Conservation (phyloP, 768 basidiomycete genomes). For the Leucosporidium creatinivorum region DNA sequence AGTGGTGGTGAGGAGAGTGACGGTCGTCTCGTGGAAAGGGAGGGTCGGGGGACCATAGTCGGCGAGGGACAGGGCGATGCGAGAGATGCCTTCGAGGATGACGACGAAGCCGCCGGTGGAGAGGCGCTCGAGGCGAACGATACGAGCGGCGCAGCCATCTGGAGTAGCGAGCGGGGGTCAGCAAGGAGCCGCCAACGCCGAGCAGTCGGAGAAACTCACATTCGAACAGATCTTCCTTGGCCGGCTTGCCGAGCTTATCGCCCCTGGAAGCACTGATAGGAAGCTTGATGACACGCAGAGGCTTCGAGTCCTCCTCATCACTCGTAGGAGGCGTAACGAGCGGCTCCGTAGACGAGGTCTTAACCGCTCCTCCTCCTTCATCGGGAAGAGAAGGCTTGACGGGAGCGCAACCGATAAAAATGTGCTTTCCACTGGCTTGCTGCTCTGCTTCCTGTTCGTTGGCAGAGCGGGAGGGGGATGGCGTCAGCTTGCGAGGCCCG, state of each 20-base stretch:
- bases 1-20: slow-evolving; percentile 10
- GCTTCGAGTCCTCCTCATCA: neutral
- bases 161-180: neutral
- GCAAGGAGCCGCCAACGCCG: neutral
- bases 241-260: neutral
- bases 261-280: neutral
- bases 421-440: neutral
- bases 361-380: no score
- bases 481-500: no score
- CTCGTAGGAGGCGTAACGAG: neutral
- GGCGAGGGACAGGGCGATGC: slow-evolving; percentile 22
- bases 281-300: neutral
- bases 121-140: slow-evolving; percentile 31
- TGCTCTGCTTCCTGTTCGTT: slow-evolving; percentile 15
- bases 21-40: slow-evolving; percentile 21
- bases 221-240: slow-evolving; percentile 21
- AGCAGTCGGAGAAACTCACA: slow-evolving; percentile 5
- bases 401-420: slow-evolving; percentile 25
- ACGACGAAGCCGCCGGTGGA: slow-evolving; percentile 16
- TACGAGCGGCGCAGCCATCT: slow-evolving; percentile 29
- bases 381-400: neutral
- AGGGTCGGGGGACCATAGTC: slow-evolving; percentile 2
- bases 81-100: slow-evolving; percentile 30
- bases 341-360: neutral
- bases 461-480: neutral